Evolutionary conservation across 768 basidiomycete species (phyloP).

Genomic region (Heimioporus sp.): DNA sequence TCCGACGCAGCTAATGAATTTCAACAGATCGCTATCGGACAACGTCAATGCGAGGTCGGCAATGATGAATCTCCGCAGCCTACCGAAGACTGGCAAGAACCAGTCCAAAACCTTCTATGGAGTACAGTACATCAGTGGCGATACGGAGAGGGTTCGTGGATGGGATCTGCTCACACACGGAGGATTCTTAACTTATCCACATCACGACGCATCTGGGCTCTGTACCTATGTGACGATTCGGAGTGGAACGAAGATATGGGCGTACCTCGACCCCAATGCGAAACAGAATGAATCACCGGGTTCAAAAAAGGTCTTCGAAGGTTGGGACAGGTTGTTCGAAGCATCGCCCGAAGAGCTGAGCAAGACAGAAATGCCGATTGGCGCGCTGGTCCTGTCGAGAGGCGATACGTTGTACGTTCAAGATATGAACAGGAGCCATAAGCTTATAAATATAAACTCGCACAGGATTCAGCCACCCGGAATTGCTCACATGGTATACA

Average conservation of each 20-base stretch:
- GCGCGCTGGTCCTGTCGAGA: background rate
- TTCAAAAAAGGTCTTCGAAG: background rate
- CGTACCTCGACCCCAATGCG: background rate
- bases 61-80: background rate
- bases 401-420: background rate
- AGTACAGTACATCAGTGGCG: background rate
- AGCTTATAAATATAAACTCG: too few relatives aligned
- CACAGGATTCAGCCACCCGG: too few relatives aligned
- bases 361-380: fast-evolving
- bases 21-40: background rate
- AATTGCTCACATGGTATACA: too few relatives aligned
- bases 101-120: background rate
- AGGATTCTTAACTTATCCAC: background rate
- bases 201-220: background rate
- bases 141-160: background rate
- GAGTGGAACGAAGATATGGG: background rate
- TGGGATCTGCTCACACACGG: conserved; percentile 4
- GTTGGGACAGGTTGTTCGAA: background rate
- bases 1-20: background rate
- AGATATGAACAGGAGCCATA: too few relatives aligned
- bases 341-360: fast-evolving
- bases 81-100: background rate
- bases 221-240: background rate
- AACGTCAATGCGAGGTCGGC: background rate
- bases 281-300: background rate